phyloP scores from a whole-genome alignment of 208 protist genomes.

The Trypanosoma vivax region DNA sequence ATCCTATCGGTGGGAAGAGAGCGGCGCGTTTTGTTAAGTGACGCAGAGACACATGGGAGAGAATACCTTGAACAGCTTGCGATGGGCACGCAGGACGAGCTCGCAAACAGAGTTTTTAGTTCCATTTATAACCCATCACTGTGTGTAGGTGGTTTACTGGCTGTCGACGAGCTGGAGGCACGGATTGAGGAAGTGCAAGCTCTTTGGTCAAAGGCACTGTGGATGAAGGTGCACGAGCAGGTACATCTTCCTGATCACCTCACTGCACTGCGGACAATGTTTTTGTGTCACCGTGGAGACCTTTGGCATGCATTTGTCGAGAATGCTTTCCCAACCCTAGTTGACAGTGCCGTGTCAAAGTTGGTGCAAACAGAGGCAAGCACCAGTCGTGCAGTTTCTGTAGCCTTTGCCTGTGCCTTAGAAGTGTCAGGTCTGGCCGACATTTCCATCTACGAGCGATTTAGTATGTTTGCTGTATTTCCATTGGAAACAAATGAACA shows the following conservation, averaged over 20 bases:
- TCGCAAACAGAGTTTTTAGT: conserved; percentile 64
- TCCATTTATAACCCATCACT: conserved; percentile 66
- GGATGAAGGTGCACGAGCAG: conserved; percentile 45
- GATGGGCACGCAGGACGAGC: conserved; percentile 67
- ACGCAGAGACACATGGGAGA: conserved; percentile 23
- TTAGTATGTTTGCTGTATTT: conserved; percentile 14
- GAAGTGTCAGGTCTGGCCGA: conserved; percentile 27
- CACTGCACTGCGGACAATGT: conserved; percentile 47
- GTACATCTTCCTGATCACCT: conserved; percentile 34
- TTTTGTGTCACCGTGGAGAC: conserved; percentile 80
- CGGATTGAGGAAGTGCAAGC: conserved; percentile 56
- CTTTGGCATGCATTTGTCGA: conserved; percentile 79
- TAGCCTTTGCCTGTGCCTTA: conserved; percentile 30
- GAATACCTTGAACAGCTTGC: conserved; percentile 73
- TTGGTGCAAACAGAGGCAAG: conserved; percentile 8
- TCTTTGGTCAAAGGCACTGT: conserved; percentile 75
- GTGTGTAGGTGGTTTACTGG: conserved; percentile 45
- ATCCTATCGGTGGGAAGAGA: conserved; percentile 67
- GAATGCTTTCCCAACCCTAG: conserved; percentile 21
- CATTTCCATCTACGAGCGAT: conserved; percentile 15
- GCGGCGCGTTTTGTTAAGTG: conserved; percentile 53
- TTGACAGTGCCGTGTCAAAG: conserved; percentile 14
- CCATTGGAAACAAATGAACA: conserved; percentile 9
- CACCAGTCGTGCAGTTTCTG: conserved; percentile 20
- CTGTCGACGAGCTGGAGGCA: conserved; percentile 54